Evolutionary conservation across 306 rosid genomes (phyloP).

Genomic region (Begonia loranthoides): DNA sequence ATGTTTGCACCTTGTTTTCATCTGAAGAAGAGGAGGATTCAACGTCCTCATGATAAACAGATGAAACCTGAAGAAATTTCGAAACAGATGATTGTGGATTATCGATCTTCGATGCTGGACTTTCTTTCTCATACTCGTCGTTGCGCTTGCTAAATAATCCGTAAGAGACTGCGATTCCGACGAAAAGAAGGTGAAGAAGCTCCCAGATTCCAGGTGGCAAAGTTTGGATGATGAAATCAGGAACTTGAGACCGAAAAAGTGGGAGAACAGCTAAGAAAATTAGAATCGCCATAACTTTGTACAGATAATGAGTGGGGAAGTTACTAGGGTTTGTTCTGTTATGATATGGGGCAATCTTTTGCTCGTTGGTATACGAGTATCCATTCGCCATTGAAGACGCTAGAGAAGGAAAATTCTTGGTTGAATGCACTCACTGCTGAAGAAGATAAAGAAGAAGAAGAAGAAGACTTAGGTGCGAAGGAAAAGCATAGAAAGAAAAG

Average conservation of each 20-base stretch:
- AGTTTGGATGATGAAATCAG: slow-evolving; percentile 58
- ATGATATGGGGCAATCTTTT: slow-evolving; percentile 22
- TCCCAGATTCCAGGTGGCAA: slow-evolving; percentile 72
- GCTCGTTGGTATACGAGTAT: slow-evolving; percentile 23
- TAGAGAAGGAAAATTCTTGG: not conserved
- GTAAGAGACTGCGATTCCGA: slow-evolving; percentile 82
- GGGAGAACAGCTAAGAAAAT: slow-evolving; percentile 61
- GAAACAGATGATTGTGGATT: slow-evolving; percentile 59
- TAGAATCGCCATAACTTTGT: slow-evolving; percentile 33
- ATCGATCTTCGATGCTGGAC: slow-evolving; percentile 37
- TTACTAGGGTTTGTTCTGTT: slow-evolving; percentile 34
- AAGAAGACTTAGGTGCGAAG: slow-evolving; percentile 31
- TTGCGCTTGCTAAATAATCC: slow-evolving; percentile 64
- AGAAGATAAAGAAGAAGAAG: slow-evolving; percentile 5
- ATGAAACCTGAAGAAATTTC: slow-evolving; percentile 53
- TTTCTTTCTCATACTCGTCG: slow-evolving; percentile 39
- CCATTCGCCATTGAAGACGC: slow-evolving; percentile 51
- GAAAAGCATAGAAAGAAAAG: slow-evolving; percentile 12
- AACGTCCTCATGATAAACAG: slow-evolving; percentile 55
- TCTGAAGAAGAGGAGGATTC: slow-evolving; percentile 23
- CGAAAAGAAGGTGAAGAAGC: slow-evolving; percentile 74
- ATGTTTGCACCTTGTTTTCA: slow-evolving; percentile 49
- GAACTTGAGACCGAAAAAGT: slow-evolving; percentile 70
- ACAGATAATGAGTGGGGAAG: slow-evolving; percentile 32
- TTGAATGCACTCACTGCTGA: not conserved